These are phyloP conservation scores for Boletellus sp. DNA, from an alignment of 768 basidiomycete species.

Conservation along the genomic window DNA sequence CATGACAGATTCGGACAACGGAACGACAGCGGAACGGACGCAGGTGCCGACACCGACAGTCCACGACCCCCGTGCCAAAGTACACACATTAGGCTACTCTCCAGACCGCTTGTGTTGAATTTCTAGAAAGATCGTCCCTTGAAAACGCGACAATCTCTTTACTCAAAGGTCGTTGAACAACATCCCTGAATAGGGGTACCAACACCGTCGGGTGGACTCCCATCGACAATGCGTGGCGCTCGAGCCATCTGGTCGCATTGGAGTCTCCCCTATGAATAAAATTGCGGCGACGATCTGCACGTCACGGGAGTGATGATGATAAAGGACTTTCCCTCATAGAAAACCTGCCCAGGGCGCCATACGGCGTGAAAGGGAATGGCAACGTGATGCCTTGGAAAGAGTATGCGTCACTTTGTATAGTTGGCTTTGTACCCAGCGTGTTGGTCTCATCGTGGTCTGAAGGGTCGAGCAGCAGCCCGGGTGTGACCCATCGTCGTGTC, in stretches of 20 bases:
- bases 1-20: slow-evolving; percentile 10
- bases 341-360: background rate
- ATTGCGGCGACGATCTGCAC: background rate
- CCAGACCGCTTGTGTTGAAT: no score
- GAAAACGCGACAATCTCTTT: background rate
- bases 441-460: background rate
- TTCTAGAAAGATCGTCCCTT: no score
- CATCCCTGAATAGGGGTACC: background rate
- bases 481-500: background rate
- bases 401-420: slow-evolving; percentile 1
- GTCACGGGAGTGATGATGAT: background rate
- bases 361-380: background rate
- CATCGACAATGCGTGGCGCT: background rate
- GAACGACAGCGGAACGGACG: slow-evolving; percentile 17
- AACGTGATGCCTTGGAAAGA: slow-evolving; percentile 12
- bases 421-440: background rate
- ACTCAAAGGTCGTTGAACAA: background rate
- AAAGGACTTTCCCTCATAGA: background rate
- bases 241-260: background rate
- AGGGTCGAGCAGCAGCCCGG: background rate
- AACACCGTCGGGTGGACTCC: background rate
- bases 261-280: background rate
- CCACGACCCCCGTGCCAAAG: no score
- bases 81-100: no score
- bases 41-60: background rate